Evolutionary conservation across 2,329 filamentous ascomycete species (phyloP).

Genomic region (Colletotrichum sp.): DNA sequence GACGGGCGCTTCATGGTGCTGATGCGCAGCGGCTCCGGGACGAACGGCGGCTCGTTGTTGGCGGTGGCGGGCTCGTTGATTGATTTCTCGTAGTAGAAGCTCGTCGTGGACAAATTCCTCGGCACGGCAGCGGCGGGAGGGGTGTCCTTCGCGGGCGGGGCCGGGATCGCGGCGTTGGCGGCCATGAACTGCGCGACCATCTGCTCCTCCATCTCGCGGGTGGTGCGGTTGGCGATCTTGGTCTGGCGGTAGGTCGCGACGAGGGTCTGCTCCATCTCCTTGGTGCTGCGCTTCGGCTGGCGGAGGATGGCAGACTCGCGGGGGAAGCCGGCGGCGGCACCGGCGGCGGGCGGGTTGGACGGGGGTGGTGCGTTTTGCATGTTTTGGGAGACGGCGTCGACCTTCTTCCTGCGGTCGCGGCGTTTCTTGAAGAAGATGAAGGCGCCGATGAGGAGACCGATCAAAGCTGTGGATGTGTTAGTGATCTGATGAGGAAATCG

Average conservation of each 20-base stretch:
- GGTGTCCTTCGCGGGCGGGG: background rate
- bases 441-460: constrained; percentile 4
- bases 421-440: constrained; percentile 2
- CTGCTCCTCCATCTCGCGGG: constrained; percentile 14
- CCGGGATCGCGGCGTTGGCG: background rate
- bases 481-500: too few species aligned
- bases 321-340: background rate
- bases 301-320: background rate
- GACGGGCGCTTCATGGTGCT: background rate
- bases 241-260: constrained; percentile 9
- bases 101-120: background rate
- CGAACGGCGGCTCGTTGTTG: background rate
- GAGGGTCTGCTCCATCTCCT: constrained; percentile 1
- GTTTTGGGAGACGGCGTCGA: background rate
- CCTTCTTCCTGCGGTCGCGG: constrained; percentile 7
- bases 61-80: background rate
- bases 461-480: background rate
- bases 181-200: constrained; percentile 5
- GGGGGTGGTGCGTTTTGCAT: background rate
- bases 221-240: constrained; percentile 6
- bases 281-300: background rate
- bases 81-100: constrained; percentile 14
- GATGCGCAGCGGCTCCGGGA: background rate
- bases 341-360: background rate
- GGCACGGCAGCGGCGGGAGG: background rate